Base-by-base conservation (phyloP, 805 yeast genomes). In the Brettanomyces sp. region DNA sequence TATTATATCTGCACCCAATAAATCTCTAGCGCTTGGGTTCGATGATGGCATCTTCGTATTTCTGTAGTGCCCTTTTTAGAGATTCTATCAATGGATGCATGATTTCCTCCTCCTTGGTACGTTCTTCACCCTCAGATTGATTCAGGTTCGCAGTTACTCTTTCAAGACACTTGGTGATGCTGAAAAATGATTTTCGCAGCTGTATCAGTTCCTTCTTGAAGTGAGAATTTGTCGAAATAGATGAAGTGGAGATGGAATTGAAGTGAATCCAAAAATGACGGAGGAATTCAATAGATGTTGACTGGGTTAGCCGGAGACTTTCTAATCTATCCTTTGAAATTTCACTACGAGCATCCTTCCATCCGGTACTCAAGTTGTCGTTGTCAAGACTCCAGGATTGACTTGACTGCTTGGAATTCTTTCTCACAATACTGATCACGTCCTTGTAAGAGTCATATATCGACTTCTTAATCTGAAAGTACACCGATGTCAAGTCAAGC, bases 231-330 rank as follows among this genome's bases (percentile, higher is more conserved):
- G 61, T 55, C 6, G 58, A 47, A 4, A 59, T 56, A 1, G 64
- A 53, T 1, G 65, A 55, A 13, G 47, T 46, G n/a, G 62, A 53
- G 36, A 63, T 56, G 4, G 59, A 57, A 48, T 73, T 74, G 53
- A 76, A 76, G 57, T 79, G 81, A 1, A 72, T 58, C 84, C 90
- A 85, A 59, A 84, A 85, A 59, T 85, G 95, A 47, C 79, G 75
- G 37, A 85, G 62, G 57, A 85, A 85, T 59, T 85, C 95, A 35
- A 81, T 72, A 3, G 90, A 78, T 0, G 93, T 82, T 1, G 82
- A 76, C 57, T 85, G 90, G 13, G 82, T 70, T 38, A 82, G 62
- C 43, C 80, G 65, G 35, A 85, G 65, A 40, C 73, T 68, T 43
- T 80, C 85, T 21, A 62, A 47, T 44, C 53, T 53, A 35, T 51